These are phyloP conservation scores for Leptographium flavum DNA, from an alignment of 2,329 filamentous ascomycete species.

Conservation along the genomic window DNA sequence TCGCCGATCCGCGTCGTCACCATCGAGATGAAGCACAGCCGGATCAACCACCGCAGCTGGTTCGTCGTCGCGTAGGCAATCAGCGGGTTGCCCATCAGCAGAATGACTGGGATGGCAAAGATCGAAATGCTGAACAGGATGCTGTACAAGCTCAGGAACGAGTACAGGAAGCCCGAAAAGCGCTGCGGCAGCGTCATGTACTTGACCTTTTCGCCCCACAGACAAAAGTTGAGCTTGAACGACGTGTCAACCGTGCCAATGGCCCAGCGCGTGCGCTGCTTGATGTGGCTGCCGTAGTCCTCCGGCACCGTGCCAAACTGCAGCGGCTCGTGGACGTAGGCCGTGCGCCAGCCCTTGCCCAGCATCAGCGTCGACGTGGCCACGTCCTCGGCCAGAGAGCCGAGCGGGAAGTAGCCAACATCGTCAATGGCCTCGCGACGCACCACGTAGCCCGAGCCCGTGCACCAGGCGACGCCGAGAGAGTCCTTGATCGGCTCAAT, in stretches of 20 bases:
- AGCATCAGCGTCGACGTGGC: constrained; percentile 44
- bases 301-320: constrained; percentile 47
- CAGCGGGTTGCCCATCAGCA: constrained; percentile 38
- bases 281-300: constrained; percentile 38
- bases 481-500: constrained; percentile 35
- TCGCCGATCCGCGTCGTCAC: constrained; percentile 40
- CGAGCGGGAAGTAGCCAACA: constrained; percentile 47
- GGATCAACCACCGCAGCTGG: constrained; percentile 45
- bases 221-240: constrained; percentile 44
- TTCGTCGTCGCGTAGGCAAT: constrained; percentile 37
- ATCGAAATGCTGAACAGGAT: constrained; percentile 34
- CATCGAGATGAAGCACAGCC: constrained; percentile 36
- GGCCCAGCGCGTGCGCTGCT: constrained; percentile 42
- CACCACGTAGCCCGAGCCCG: constrained; percentile 47
- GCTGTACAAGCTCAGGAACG: constrained; percentile 39
- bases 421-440: constrained; percentile 44
- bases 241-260: constrained; percentile 44
- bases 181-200: constrained; percentile 42
- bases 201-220: constrained; percentile 36
- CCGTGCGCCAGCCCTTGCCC: constrained; percentile 47
- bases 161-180: constrained; percentile 44
- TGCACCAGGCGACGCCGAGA: constrained; percentile 46
- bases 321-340: constrained; percentile 42
- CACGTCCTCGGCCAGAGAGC: constrained; percentile 46
- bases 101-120: constrained; percentile 44